These are phyloP conservation scores for Thinopyrum elongatum DNA, from an alignment of 176 grass and related monocot species.

Conservation along the genomic window DNA sequence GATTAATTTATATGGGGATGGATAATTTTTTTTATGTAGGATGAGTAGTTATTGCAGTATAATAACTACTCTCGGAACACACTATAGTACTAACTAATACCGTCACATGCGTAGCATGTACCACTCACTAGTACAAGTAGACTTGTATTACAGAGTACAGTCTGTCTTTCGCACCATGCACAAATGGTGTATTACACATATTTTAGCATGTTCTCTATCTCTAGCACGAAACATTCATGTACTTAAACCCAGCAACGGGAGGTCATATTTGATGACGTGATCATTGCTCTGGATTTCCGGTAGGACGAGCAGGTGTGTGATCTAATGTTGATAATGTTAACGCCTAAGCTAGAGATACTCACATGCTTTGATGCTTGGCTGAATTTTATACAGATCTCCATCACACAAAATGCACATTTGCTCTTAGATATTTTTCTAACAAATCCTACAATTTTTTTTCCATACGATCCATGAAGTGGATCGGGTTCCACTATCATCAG, in stretches of 20 bases:
- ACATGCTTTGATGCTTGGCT: not conserved
- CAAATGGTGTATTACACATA: not conserved
- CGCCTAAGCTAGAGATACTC: not conserved
- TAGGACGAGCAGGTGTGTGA: not conserved
- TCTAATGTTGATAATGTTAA: not conserved
- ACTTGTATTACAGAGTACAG: not conserved
- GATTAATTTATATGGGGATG: not conserved
- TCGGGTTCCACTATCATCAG: too few species aligned
- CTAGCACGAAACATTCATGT: not conserved
- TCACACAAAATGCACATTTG: not conserved
- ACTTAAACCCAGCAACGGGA: not conserved
- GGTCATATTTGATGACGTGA: not conserved
- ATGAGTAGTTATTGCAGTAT: not conserved
- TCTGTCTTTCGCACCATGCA: not conserved
- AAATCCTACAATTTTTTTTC: too few species aligned
- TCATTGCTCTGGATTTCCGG: not conserved
- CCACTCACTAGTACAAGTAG: not conserved
- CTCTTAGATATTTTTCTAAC: not conserved
- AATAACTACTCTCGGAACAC: not conserved
- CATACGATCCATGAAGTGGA: too few species aligned
- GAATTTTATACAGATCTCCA: not conserved
- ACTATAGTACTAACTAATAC: not conserved
- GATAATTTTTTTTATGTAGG: not conserved
- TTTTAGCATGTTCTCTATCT: not conserved
- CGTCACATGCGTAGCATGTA: not conserved